Percentiles rank a stretch among this genome's conserved stretches.
These are phyloP conservation scores for Paraphoma chrysanthemicola DNA, from an alignment of 2,329 filamentous ascomycete species.

Conservation along the genomic window DNA sequence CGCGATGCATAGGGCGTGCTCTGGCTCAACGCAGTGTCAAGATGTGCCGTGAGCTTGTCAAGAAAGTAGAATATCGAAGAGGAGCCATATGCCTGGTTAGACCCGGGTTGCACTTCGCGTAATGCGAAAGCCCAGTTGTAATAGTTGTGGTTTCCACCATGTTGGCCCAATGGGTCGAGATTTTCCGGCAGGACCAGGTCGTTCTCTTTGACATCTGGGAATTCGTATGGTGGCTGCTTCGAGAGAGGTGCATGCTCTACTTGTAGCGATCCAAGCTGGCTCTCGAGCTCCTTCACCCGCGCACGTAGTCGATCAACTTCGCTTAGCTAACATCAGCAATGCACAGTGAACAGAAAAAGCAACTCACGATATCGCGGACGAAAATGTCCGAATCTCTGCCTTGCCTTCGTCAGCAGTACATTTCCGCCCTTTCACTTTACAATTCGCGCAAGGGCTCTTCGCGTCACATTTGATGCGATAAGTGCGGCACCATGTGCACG, in stretches of 20 bases:
- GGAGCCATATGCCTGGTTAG: slow-evolving; percentile 54
- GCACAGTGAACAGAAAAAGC: not conserved
- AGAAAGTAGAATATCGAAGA: slow-evolving; percentile 57
- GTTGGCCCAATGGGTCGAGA: slow-evolving; percentile 20
- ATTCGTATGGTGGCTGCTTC: not conserved
- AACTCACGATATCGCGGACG: slow-evolving; percentile 35
- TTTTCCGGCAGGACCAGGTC: slow-evolving; percentile 9
- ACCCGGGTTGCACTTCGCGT: slow-evolving; percentile 45
- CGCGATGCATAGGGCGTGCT: slow-evolving; percentile 15
- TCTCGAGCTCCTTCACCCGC: slow-evolving; percentile 42
- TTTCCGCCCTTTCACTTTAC: slow-evolving; percentile 42
- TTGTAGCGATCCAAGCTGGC: slow-evolving; percentile 34
- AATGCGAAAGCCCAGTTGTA: slow-evolving; percentile 50
- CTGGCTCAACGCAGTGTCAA: slow-evolving; percentile 41
- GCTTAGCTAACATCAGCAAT: slow-evolving; percentile 27
- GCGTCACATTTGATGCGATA: slow-evolving; percentile 54
- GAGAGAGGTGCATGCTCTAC: not conserved
- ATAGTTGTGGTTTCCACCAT: slow-evolving; percentile 30
- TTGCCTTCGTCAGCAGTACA: slow-evolving; percentile 43
- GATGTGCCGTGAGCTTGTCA: slow-evolving; percentile 49
- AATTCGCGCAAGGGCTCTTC: slow-evolving; percentile 51
- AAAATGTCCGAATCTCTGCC: slow-evolving; percentile 24
- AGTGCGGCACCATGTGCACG: slow-evolving; percentile 52
- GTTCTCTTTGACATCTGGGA: not conserved
- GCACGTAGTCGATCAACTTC: slow-evolving; percentile 50